Evolutionary conservation across 176 grass and related monocot genomes (phyloP).

Genomic region (Microstegium vimineum): DNA sequence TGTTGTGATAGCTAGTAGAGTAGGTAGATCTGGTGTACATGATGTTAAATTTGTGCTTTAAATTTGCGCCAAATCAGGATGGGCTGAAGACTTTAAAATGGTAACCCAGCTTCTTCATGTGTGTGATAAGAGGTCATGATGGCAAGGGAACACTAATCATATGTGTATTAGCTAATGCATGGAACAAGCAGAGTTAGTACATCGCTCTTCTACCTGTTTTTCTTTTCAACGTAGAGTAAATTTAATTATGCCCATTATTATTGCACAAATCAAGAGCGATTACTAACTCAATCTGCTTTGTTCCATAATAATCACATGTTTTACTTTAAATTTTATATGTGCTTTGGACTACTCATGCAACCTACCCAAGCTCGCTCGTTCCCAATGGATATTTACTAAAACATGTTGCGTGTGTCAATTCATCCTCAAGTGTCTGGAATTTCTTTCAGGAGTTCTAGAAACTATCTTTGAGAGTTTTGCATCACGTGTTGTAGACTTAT

Average conservation of each 20-base stretch:
- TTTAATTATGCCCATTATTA: neutral
- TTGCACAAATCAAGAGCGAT: no score
- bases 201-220: neutral
- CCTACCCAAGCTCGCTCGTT: neutral
- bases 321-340: no score
- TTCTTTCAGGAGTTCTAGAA: neutral
- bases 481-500: neutral
- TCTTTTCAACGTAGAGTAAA: no score
- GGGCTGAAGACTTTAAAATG: neutral
- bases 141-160: no score
- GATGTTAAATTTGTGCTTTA: neutral
- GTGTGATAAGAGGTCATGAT: neutral
- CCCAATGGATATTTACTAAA: neutral
- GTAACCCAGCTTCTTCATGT: neutral
- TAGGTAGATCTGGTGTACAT: neutral
- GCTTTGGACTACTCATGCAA: neutral
- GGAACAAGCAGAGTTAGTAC: no score
- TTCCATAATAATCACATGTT: no score
- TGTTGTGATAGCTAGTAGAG: neutral
- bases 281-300: no score
- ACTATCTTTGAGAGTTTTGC: neutral
- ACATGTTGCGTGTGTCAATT: neutral
- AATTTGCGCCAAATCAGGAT: neutral
- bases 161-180: neutral
- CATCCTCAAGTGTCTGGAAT: neutral